Conservation (phyloP, 139 green algal species). For the Protoeuglena noctilucae region DNA sequence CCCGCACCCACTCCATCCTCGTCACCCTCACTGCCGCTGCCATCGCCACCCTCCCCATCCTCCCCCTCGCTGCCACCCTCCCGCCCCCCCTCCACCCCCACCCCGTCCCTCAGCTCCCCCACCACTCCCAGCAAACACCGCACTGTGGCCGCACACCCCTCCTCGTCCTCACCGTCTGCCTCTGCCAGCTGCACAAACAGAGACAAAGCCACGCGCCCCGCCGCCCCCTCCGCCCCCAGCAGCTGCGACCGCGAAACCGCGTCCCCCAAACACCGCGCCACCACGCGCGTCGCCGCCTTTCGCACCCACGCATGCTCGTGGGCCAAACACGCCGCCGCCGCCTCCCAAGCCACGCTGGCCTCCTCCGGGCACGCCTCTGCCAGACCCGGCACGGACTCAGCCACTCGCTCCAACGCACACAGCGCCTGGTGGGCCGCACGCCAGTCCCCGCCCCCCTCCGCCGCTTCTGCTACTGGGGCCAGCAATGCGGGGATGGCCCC, state of each 20-base stretch:
- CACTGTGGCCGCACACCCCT: slow-evolving; percentile 49
- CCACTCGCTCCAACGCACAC: slow-evolving; percentile 52
- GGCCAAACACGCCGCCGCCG: slow-evolving; percentile 10
- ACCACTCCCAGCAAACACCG: slow-evolving; percentile 64
- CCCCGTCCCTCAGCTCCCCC: slow-evolving; percentile 19
- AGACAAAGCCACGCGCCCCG: slow-evolving; percentile 21
- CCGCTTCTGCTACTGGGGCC: slow-evolving; percentile 2
- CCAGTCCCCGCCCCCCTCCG: slow-evolving; percentile 27
- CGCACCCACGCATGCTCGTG: slow-evolving; percentile 72
- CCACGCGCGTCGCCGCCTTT: slow-evolving; percentile 45
- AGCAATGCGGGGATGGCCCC: slow-evolving; percentile 17
- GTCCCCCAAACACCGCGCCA: slow-evolving; percentile 32
- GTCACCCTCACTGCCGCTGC: too few species aligned
- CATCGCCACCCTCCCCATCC: slow-evolving; percentile 9
- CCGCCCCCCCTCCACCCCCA: slow-evolving; percentile 7
- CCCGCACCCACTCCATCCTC: slow-evolving; percentile 5
- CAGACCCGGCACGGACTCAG: slow-evolving; percentile 1
- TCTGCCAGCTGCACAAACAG: slow-evolving; percentile 48
- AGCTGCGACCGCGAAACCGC: neutral
- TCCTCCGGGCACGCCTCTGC: neutral
- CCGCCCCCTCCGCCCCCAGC: slow-evolving; percentile 12
- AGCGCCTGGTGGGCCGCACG: slow-evolving; percentile 63
- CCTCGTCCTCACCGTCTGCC: slow-evolving; percentile 42
- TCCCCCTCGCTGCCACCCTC: slow-evolving; percentile 6
- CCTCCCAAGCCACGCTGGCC: slow-evolving; percentile 3